phyloP scores from a whole-genome alignment of 352 stramenopile genomes.

The Elongisporangium anandrum region DNA sequence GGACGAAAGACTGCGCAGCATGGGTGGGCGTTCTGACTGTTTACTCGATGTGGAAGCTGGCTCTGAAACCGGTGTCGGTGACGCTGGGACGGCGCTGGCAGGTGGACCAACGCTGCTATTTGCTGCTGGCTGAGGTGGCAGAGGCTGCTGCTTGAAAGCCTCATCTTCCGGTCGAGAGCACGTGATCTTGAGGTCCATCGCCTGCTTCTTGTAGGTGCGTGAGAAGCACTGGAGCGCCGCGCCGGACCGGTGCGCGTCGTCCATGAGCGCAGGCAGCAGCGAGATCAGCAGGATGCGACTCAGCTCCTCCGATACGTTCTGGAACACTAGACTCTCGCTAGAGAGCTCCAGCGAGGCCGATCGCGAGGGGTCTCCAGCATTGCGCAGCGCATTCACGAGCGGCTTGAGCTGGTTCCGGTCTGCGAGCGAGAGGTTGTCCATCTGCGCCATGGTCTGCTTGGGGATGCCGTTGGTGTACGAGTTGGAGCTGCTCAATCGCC shows the following conservation, averaged over 20 bases:
- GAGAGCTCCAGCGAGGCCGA: conserved; percentile 16
- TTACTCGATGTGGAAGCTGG: background rate
- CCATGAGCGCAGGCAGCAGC: conserved; percentile 42
- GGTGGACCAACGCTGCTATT: background rate
- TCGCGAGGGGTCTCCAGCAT: conserved; percentile 2
- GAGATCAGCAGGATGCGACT: conserved; percentile 51
- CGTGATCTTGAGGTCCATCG: conserved; percentile 58
- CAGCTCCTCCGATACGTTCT: conserved; percentile 48
- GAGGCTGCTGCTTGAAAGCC: background rate
- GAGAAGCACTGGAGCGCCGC: conserved; percentile 40
- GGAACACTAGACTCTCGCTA: conserved; percentile 23
- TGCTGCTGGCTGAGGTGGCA: background rate
- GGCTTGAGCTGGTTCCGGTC: conserved; percentile 50
- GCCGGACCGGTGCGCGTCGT: conserved; percentile 15
- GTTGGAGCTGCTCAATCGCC: background rate
- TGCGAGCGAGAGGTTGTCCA: conserved; percentile 44
- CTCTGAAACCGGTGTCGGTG: background rate
- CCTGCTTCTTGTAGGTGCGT: conserved; percentile 53
- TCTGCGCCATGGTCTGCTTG: conserved; percentile 22
- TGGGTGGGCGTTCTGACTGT: conserved; percentile 5
- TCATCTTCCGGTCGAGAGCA: conserved; percentile 6
- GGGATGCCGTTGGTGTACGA: conserved; percentile 21
- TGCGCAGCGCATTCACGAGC: conserved; percentile 24
- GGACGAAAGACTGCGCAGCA: conserved; percentile 11
- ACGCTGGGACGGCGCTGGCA: background rate